Evolutionary conservation across 805 yeast species (phyloP).

Genomic region (Lachancea mirantina): DNA sequence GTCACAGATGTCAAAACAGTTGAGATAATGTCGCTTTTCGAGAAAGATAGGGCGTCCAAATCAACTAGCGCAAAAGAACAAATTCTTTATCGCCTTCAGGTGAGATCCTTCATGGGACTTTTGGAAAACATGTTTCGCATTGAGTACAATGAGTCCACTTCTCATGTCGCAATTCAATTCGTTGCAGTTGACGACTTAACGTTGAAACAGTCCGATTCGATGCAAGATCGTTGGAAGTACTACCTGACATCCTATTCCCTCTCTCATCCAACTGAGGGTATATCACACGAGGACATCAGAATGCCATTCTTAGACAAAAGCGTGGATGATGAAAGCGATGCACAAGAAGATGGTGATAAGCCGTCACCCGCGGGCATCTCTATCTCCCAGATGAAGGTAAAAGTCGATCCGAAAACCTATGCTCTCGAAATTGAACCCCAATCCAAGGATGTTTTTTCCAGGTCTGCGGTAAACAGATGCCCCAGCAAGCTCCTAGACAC

Average conservation of each 20-base stretch:
- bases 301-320: constrained; percentile 71
- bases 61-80: constrained; percentile 77
- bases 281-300: constrained; percentile 64
- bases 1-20: constrained; percentile 73
- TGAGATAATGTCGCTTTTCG: constrained; percentile 75
- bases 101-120: constrained; percentile 67
- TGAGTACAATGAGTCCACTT: constrained; percentile 49
- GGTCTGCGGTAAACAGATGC: constrained; percentile 45
- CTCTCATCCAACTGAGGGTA: constrained; percentile 97
- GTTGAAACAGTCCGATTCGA: constrained; percentile 56
- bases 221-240: constrained; percentile 85
- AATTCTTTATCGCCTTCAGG: constrained; percentile 83
- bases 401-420: constrained; percentile 71
- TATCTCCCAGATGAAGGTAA: constrained; percentile 66
- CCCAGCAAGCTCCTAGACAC: constrained; percentile 22
- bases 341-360: constrained; percentile 28
- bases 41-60: constrained; percentile 60
- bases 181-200: constrained; percentile 87
- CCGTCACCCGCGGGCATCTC: constrained; percentile 49
- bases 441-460: constrained; percentile 71
- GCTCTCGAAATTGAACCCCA: constrained; percentile 72
- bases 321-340: constrained; percentile 48
- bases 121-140: constrained; percentile 94
- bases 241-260: constrained; percentile 87
- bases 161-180: constrained; percentile 63